A percentile compares a stretch with the other conserved stretches of the same genome.
These are phyloP conservation scores for Alternaria infectoria DNA, from an alignment of 2,329 filamentous ascomycete genomes.

Conservation along the genomic window DNA sequence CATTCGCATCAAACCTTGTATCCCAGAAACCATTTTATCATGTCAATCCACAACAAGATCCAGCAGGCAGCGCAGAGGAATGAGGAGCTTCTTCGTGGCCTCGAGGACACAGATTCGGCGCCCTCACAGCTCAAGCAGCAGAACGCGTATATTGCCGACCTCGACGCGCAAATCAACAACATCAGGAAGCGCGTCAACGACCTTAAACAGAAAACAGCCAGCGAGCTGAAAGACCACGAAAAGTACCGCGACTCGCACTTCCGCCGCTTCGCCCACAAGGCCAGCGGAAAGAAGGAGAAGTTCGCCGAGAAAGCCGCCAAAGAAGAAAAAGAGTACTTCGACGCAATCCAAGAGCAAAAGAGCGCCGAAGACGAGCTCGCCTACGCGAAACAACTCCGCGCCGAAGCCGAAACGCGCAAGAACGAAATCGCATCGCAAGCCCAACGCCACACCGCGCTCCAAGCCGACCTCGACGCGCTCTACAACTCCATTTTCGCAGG, in stretches of 20 bases:
- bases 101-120: conserved; percentile 38
- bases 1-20: no score
- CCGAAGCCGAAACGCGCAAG: conserved; percentile 30
- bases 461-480: conserved; percentile 36
- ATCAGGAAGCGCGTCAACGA: conserved; percentile 24
- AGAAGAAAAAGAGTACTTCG: conserved; percentile 45
- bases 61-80: conserved; percentile 36
- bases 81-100: conserved; percentile 30
- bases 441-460: conserved; percentile 25
- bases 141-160: conserved; percentile 35
- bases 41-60: conserved; percentile 34
- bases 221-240: conserved; percentile 40
- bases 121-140: conserved; percentile 41
- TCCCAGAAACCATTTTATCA: background rate
- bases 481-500: conserved; percentile 44
- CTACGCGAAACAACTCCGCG: conserved; percentile 30
- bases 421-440: conserved; percentile 21
- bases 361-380: conserved; percentile 39
- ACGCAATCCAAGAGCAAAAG: conserved; percentile 42
- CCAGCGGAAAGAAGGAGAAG: conserved; percentile 32
- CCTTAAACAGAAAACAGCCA: conserved; percentile 24
- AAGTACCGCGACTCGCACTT: conserved; percentile 44
- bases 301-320: conserved; percentile 43
- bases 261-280: conserved; percentile 42
- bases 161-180: conserved; percentile 28